Conservation (phyloP, 305 asterid species). For the Rubia occidens region DNA sequence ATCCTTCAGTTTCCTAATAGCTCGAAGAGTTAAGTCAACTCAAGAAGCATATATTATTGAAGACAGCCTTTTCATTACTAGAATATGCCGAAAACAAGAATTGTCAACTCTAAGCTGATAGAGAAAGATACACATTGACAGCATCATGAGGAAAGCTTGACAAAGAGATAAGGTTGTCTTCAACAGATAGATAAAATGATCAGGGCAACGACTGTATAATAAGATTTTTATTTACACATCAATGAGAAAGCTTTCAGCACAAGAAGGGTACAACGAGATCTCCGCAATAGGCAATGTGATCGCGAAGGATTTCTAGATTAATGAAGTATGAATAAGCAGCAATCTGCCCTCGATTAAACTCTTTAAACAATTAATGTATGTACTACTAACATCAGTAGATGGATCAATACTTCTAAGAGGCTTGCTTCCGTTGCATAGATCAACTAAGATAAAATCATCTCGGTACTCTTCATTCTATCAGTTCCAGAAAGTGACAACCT, state of each 20-base stretch:
- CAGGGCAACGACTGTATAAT: background rate
- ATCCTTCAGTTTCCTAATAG: background rate
- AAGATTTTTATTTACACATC: background rate
- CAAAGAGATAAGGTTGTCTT: background rate
- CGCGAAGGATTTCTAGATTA: constrained; percentile 1
- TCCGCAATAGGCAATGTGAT: background rate
- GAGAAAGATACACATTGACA: background rate
- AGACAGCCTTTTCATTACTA: background rate
- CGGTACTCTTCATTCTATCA: constrained; percentile 53
- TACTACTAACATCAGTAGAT: background rate
- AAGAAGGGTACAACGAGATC: background rate
- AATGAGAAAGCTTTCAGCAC: background rate
- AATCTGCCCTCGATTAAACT: background rate
- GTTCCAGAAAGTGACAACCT: constrained; percentile 44
- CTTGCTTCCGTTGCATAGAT: constrained; percentile 9
- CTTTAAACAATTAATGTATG: background rate
- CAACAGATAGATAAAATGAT: background rate
- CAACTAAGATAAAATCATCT: constrained; percentile 47
- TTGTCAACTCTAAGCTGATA: background rate
- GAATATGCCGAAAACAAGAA: background rate
- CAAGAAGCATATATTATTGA: background rate
- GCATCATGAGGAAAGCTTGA: background rate
- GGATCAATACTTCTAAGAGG: constrained; percentile 11
- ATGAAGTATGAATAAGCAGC: background rate
- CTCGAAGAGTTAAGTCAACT: constrained; percentile 15